Evolutionary conservation across 768 basidiomycete species (phyloP).

Genomic region (Leccinellum rugosiceps): DNA sequence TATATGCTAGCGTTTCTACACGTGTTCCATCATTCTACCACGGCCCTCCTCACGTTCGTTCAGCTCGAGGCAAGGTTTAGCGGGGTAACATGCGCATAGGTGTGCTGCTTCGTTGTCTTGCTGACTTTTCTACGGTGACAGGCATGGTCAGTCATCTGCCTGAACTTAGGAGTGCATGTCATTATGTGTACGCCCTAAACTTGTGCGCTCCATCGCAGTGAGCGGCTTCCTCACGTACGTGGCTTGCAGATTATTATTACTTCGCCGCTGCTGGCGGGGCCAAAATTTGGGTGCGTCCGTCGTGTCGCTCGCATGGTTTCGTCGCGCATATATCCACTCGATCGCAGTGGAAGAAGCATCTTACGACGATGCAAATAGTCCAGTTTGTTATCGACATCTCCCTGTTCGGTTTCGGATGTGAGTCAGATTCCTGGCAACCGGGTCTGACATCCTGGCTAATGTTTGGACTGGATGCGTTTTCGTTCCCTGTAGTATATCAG

Average conservation of each 20-base stretch:
- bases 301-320: neutral
- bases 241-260: slow-evolving; percentile 89
- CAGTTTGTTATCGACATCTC: slow-evolving; percentile 25
- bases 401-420: slow-evolving; percentile 21
- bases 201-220: neutral
- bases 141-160: slow-evolving; percentile 88
- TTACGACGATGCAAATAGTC: slow-evolving; percentile 26
- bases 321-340: neutral
- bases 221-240: neutral
- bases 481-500: slow-evolving; percentile 20
- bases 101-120: neutral
- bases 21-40: slow-evolving; percentile 97
- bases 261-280: slow-evolving; percentile 80
- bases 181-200: slow-evolving; percentile 76
- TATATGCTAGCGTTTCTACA: slow-evolving; percentile 77
- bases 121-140: slow-evolving; percentile 27
- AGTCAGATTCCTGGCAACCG: slow-evolving; percentile 4
- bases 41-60: slow-evolving; percentile 87
- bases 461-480: neutral
- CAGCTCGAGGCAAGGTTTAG: slow-evolving; percentile 87
- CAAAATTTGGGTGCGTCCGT: slow-evolving; percentile 21
- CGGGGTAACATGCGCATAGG: slow-evolving; percentile 47
- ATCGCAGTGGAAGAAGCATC: slow-evolving; percentile 26
- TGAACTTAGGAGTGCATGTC: slow-evolving; percentile 90
- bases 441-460: neutral